These are phyloP conservation scores for Fusarium fracticaudum DNA, from an alignment of 2,329 filamentous ascomycete genomes.

Conservation along the genomic window DNA sequence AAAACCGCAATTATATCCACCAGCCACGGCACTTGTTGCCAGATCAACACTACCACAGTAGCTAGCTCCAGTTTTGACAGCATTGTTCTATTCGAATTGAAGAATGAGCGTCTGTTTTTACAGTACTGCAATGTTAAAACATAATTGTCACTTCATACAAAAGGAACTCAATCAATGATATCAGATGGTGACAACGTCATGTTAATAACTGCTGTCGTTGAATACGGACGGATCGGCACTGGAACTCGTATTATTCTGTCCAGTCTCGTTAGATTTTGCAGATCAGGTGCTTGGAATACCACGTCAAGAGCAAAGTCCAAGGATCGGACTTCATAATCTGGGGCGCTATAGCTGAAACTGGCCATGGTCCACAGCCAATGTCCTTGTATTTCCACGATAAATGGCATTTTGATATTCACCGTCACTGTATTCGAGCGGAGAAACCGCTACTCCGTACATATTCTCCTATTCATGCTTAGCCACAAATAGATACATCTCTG, in stretches of 20 bases:
- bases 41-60: neutral
- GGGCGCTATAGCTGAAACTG: slow-evolving; percentile 4
- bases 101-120: neutral
- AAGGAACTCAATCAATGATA: neutral
- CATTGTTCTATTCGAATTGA: neutral
- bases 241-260: neutral
- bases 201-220: neutral
- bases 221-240: slow-evolving; percentile 1
- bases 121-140: neutral
- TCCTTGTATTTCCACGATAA: neutral
- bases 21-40: neutral
- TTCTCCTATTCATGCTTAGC: neutral
- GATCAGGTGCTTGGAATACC: neutral
- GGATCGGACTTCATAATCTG: neutral
- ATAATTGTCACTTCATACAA: neutral
- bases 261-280: neutral
- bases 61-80: neutral
- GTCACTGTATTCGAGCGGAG: neutral
- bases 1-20: neutral
- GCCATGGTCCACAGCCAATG: neutral
- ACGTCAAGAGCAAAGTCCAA: neutral
- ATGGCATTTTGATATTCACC: neutral
- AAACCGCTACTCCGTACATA: neutral
- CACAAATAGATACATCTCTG: neutral
- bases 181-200: neutral